Base-by-base conservation (phyloP, 108 stramenopile species). In the Stephanodiscus minutulus region DNA sequence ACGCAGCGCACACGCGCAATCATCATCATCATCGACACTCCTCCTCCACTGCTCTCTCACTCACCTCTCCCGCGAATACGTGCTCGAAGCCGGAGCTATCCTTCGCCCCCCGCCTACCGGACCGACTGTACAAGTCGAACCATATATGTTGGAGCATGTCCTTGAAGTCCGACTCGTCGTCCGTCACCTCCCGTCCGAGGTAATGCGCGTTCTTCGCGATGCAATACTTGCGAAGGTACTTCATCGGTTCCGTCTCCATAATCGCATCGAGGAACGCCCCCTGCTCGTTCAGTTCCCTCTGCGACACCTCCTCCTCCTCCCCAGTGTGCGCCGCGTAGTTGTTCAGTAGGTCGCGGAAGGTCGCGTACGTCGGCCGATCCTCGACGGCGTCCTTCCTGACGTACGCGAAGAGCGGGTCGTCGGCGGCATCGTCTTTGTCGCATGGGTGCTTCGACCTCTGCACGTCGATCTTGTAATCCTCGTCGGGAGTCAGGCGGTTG, bases 31-130 rank as follows among this genome's bases (percentile, higher is more conserved):
- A n/a, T n/a, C n/a, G n/a, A n/a, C n/a, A n/a, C n/a, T n/a, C n/a
- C n/a, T n/a, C n/a, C n/a, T n/a, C n/a, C n/a, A n/a, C n/a, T n/a
- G n/a, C n/a, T n/a, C 43, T 1, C 15, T 44, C 12, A 25, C 52
- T 53, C 52, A 53, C 86, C 75, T 97, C 97, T 12, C 97, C 97
- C 9, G 96, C 90, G 68, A 97, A 97, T 11, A 96, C 95, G 65
- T 97, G 97, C 52, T 97, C 96, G 68, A 97, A 97, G 13, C 95
- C 95, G 20, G 85, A 87, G 17, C 90, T 91, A 70, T 97, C 96
- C 71, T 50, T 53, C 72, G 63, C 70, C 29, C 62, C 31, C 43
- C 54, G n/a, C 12, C 86, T 75, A 10, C 76, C 64, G 13, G 73
- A 76, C 10, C 96, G 91, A 49, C 82, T 70, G 77, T 97, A 97